phyloP scores from a whole-genome alignment of 1,284 basidiomycete species.

The Cryptococcus sp. region DNA sequence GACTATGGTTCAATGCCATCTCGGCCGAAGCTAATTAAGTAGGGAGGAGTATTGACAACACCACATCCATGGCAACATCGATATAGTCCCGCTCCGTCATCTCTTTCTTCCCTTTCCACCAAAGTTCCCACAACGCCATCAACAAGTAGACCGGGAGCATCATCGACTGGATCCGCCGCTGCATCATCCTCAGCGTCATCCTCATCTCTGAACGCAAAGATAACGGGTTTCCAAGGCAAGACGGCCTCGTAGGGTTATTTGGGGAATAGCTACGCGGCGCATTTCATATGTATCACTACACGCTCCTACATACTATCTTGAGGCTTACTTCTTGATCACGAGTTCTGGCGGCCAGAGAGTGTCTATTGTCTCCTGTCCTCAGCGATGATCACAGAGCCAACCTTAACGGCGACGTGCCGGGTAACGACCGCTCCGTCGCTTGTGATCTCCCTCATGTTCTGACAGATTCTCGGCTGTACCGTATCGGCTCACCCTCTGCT shows the following conservation, averaged over 20 bases:
- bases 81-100: slow-evolving; percentile 5
- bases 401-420: no score
- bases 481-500: no score
- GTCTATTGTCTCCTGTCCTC: no score
- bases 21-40: background rate
- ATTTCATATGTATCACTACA: background rate
- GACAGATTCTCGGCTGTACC: no score
- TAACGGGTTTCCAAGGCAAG: background rate
- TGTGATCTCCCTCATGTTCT: no score
- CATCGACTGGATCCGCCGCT: no score
- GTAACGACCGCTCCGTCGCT: no score
- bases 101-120: background rate
- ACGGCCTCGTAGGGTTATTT: background rate
- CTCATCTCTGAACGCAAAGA: background rate
- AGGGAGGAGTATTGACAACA: slow-evolving; percentile 38
- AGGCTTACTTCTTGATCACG: no score
- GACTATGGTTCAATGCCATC: slow-evolving; percentile 37
- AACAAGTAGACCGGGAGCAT: background rate
- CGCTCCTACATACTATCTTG: no score
- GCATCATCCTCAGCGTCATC: background rate
- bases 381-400: no score
- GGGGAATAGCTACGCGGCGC: no score
- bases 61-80: slow-evolving; percentile 44
- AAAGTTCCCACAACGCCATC: background rate
- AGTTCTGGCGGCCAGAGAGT: no score